Conservation (phyloP, 2,329 filamentous ascomycete species). For the Fusarium sublunatum region DNA sequence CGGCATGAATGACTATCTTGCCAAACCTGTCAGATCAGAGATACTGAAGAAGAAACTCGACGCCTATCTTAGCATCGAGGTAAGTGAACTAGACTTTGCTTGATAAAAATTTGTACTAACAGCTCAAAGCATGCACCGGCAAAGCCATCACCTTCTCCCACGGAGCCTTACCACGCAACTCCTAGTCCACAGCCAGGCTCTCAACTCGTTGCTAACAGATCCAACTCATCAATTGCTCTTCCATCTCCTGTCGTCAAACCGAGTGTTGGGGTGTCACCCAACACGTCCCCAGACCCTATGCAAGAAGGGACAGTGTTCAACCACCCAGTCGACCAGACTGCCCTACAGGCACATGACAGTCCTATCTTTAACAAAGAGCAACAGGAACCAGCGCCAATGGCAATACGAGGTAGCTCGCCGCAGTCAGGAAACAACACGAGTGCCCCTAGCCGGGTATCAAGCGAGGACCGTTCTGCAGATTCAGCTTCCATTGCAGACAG, state of each 20-base stretch:
- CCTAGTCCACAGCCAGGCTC: constrained; percentile 23
- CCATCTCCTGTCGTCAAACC: constrained; percentile 16
- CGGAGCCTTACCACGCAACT: constrained; percentile 7
- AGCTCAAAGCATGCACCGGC: constrained; percentile 23
- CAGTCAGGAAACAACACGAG: constrained; percentile 35
- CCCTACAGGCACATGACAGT: constrained; percentile 43
- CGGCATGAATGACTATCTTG: constrained; percentile 97
- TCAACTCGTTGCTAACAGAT: constrained; percentile 11
- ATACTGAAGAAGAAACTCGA: constrained; percentile 86
- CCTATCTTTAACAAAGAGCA: constrained; percentile 43
- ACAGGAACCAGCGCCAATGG: constrained; percentile 31
- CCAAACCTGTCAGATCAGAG: constrained; percentile 92
- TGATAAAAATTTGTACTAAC: constrained; percentile 18
- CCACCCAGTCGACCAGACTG: constrained; percentile 46
- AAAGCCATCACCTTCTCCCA: constrained; percentile 16
- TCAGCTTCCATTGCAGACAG: constrained; percentile 42
- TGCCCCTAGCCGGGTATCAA: constrained; percentile 48
- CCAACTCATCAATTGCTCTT: constrained; percentile 20
- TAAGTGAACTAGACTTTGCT: constrained; percentile 25
- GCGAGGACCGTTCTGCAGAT: constrained; percentile 50
- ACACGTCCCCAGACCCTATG: constrained; percentile 45
- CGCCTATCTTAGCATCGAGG: constrained; percentile 60
- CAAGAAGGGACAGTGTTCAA: constrained; percentile 51
- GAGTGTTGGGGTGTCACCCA: constrained; percentile 11
- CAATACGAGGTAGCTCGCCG: constrained; percentile 41